Evolutionary conservation across 1,139 yeast species (phyloP).

Genomic region (Yamadazyma mexicana): DNA sequence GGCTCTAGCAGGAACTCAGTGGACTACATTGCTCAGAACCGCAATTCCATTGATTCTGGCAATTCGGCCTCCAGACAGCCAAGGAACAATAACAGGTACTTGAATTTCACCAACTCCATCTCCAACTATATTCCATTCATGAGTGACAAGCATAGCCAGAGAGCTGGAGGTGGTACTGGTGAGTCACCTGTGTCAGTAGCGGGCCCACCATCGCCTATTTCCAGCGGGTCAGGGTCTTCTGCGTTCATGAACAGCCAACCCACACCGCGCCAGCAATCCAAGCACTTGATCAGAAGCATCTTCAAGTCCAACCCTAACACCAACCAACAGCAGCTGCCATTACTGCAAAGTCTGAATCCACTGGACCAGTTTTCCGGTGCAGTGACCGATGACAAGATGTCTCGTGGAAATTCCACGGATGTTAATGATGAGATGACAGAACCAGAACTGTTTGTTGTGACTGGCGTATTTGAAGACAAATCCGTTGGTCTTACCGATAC

Average conservation of each 20-base stretch:
- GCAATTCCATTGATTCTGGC: constrained; percentile 28
- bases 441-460: constrained; percentile 3
- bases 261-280: constrained; percentile 25
- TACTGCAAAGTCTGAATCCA: neutral
- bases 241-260: constrained; percentile 12
- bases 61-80: constrained; percentile 14
- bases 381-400: neutral
- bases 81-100: constrained; percentile 24
- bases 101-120: constrained; percentile 40
- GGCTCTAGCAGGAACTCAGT: constrained; percentile 36
- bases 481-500: constrained; percentile 2
- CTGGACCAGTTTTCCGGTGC: neutral
- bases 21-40: constrained; percentile 29
- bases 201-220: constrained; percentile 22
- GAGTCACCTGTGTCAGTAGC: constrained; percentile 8
- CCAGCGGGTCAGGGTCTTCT: constrained; percentile 8
- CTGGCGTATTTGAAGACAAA: constrained; percentile 2
- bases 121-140: constrained; percentile 46
- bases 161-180: constrained; percentile 17
- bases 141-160: constrained; percentile 31
- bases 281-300: constrained; percentile 43
- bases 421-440: neutral
- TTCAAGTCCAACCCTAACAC: constrained; percentile 30
- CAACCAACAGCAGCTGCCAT: neutral
- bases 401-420: neutral